Conservation (phyloP, 331 rosid species). For the Acacia pycnantha region DNA sequence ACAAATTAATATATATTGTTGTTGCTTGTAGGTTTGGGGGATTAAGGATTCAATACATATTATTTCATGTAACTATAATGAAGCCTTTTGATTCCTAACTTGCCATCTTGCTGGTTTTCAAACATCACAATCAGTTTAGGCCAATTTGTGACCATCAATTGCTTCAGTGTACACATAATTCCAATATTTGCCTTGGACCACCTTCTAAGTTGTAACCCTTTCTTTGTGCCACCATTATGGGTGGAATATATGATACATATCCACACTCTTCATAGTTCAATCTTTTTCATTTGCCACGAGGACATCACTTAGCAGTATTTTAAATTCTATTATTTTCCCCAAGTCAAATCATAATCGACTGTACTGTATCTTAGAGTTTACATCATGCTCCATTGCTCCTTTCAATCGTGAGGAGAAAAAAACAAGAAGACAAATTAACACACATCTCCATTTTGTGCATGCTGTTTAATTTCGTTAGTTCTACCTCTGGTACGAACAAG, state of each 20-base stretch:
- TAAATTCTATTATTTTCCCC: not conserved
- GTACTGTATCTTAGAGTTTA: not conserved
- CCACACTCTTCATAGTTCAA: not conserved
- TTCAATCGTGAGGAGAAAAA: too few relatives aligned
- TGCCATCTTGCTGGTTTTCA: constrained; percentile 17
- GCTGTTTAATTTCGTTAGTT: too few relatives aligned
- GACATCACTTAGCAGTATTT: not conserved
- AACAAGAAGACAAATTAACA: too few relatives aligned
- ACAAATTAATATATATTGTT: not conserved
- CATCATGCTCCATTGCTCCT: too few relatives aligned
- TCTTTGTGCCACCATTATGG: not conserved
- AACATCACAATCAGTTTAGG: constrained; percentile 23
- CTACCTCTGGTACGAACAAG: too few relatives aligned
- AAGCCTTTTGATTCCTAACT: constrained; percentile 22
- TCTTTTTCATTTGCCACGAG: not conserved
- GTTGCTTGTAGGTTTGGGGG: not conserved
- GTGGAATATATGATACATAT: not conserved
- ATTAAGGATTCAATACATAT: constrained; percentile 2
- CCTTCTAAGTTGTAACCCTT: not conserved
- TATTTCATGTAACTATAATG: not conserved
- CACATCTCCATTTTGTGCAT: too few relatives aligned
- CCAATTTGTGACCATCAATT: constrained; percentile 20
- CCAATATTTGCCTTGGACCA: constrained; percentile 11
- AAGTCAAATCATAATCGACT: not conserved
- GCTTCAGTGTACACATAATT: constrained; percentile 26